Conservation (phyloP, 176 grass and related monocot genomes). For the Musa schizocarpa region DNA sequence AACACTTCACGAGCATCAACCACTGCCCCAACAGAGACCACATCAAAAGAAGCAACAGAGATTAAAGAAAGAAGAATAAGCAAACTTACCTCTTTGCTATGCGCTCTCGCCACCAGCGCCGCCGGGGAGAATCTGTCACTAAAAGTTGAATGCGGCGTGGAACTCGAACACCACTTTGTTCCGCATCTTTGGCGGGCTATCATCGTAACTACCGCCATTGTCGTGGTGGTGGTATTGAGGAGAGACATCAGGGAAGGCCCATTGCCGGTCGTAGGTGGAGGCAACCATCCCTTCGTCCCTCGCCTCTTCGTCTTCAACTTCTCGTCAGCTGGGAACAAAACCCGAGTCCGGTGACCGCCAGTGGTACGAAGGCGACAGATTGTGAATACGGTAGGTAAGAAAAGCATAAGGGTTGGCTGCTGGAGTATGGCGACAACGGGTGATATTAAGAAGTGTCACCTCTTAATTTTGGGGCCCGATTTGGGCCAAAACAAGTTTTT, state of each 20-base stretch:
- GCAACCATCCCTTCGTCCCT: slow-evolving; percentile 43
- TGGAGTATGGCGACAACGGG: too few relatives aligned
- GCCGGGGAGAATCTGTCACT: slow-evolving; percentile 64
- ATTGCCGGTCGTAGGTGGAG: slow-evolving; percentile 32
- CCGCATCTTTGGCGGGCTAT: neutral
- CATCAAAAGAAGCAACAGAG: neutral
- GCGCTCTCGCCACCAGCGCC: slow-evolving; percentile 50
- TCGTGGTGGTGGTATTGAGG: neutral
- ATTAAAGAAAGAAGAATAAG: too few relatives aligned
- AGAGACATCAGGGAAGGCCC: slow-evolving; percentile 30
- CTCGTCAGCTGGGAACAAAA: too few relatives aligned
- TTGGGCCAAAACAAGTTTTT: too few relatives aligned
- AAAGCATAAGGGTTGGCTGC: too few relatives aligned
- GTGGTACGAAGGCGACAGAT: too few relatives aligned
- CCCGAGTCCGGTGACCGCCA: too few relatives aligned
- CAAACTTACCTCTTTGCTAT: slow-evolving; percentile 40
- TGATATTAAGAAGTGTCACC: too few relatives aligned
- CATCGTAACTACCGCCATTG: neutral
- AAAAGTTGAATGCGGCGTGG: slow-evolving; percentile 47
- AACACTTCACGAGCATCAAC: neutral
- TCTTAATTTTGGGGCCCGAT: too few relatives aligned
- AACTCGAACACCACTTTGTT: slow-evolving; percentile 47
- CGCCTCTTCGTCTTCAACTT: slow-evolving; percentile 16
- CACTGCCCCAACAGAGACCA: neutral
- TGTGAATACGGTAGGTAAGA: too few relatives aligned